Base-by-base conservation (phyloP, 192 early-diverging fungal species). In the Chytriomyces sp. region DNA sequence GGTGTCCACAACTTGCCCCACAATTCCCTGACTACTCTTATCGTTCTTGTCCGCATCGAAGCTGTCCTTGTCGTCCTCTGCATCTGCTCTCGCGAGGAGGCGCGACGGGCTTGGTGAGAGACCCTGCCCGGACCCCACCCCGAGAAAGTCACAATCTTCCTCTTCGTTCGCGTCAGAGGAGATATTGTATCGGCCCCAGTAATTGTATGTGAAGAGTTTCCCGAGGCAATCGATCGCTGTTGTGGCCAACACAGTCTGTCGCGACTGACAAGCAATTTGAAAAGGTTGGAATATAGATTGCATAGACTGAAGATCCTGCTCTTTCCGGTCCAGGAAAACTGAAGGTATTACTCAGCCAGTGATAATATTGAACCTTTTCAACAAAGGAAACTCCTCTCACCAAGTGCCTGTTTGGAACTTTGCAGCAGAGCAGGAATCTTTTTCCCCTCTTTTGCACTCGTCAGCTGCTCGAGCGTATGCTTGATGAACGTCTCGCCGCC, bases 141-240 rank as follows among this genome's bases (percentile, higher is more conserved):
- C 25, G 28, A 70, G 64, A 25, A 37, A 57, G 12, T 49, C 70
- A 60, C 68, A 80, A 34, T 75, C 75, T 28, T 72, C 72, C 26
- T 68, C 54, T 12, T 76, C 63, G 10, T 30, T 67, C 19, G 40
- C 31, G 14, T 77, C 72, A 19, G 40, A 33, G 33, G 41, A 52
- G 26, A 32, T 64, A 49, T 81, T 81, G 49, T 25, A 53, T 32
- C 64, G 44, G 6, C 67, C 67, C 86, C 86, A 88, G 63, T 86
- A 88, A 59, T 88, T 80, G 78, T 86, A 88, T 1, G 86, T 79
- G 74, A 88, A 88, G 52, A 88, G 76, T 49, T 85, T 85, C 57
- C 92, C 93, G 6, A 95, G 80, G 75, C 92, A 93, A 66, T 95
- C 93, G 39, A 95, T 78, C 0, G 91, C 89, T 22, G 90, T 86